Evolutionary conservation across 768 basidiomycete species (phyloP).

Genomic region (Hortiboletus flavorubellus): DNA sequence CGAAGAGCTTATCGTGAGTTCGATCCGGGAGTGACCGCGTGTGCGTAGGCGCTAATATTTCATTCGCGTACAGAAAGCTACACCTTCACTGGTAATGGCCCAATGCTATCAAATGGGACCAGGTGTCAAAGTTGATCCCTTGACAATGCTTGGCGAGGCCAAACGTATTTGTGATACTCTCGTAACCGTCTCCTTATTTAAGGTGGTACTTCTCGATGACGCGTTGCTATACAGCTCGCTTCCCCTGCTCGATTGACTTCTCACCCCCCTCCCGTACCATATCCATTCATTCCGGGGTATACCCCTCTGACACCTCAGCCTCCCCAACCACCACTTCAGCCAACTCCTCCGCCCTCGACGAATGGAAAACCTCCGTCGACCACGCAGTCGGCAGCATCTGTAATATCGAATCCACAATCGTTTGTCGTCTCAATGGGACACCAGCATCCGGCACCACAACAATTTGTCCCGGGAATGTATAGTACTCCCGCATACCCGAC

Average conservation of each 20-base stretch:
- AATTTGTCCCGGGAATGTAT: constrained; percentile 37
- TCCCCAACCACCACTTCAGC: constrained; percentile 33
- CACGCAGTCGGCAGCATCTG: constrained; percentile 36
- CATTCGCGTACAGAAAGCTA: constrained; percentile 39
- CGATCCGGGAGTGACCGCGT: constrained; percentile 2
- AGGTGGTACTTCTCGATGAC: constrained; percentile 9
- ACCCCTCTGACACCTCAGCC: constrained; percentile 20
- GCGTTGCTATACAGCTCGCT: constrained; percentile 49
- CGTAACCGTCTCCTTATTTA: constrained; percentile 37
- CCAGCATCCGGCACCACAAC: constrained; percentile 46
- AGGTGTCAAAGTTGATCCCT: constrained; percentile 64
- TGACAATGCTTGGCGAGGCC: constrained; percentile 71
- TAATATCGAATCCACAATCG: constrained; percentile 69
- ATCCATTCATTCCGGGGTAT: constrained; percentile 45
- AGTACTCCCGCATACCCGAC: constrained; percentile 49
- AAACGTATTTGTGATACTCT: constrained; percentile 76
- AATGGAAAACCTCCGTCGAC: constrained; percentile 33
- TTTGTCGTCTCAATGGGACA: constrained; percentile 70
- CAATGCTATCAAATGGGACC: constrained; percentile 80
- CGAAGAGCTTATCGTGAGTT: constrained; percentile 76
- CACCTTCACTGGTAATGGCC: constrained; percentile 69
- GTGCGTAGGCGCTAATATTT: constrained; percentile 7
- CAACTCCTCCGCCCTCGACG: constrained; percentile 37
- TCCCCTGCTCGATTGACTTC: constrained; percentile 70
- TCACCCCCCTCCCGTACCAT: constrained; percentile 61